phyloP scores from a whole-genome alignment of 2,329 filamentous ascomycete species.

The Tolypocladium sp. region DNA sequence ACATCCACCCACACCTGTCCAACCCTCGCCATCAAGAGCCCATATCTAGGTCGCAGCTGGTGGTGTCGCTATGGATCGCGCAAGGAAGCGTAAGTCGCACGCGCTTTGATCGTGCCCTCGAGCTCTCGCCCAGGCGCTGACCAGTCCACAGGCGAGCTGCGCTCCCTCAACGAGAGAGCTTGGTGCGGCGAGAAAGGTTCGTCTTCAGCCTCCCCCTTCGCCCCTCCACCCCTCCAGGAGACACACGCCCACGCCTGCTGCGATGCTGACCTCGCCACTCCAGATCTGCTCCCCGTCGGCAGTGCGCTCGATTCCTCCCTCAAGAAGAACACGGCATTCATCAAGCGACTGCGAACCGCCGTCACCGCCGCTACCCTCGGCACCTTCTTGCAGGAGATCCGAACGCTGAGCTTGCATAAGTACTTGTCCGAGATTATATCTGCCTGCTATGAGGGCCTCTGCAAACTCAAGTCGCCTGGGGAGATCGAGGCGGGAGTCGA shows the following conservation, averaged over 20 bases:
- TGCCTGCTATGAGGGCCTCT: conserved; percentile 89
- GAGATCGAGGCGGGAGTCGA: conserved; percentile 89
- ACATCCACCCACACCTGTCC: not conserved
- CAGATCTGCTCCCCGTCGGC: conserved; percentile 66
- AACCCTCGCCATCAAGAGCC: not conserved
- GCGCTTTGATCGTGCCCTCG: not conserved
- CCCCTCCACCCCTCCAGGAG: not conserved
- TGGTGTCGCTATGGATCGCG: conserved; percentile 49
- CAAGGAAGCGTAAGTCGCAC: conserved; percentile 47
- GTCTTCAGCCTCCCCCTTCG: conserved; percentile 9
- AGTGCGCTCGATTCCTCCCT: conserved; percentile 84
- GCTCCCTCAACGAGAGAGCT: conserved; percentile 74
- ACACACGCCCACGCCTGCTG: conserved; percentile 1
- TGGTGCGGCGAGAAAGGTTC: conserved; percentile 86
- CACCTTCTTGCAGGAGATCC: conserved; percentile 85
- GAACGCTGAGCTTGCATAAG: conserved; percentile 84
- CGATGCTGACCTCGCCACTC: conserved; percentile 7
- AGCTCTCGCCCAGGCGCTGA: conserved; percentile 6
- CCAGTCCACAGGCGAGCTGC: conserved; percentile 64
- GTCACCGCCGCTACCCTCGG: conserved; percentile 70
- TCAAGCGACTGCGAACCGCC: conserved; percentile 87
- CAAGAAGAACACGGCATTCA: conserved; percentile 98
- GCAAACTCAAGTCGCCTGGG: conserved; percentile 81
- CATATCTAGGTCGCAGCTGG: not conserved
- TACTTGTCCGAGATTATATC: conserved; percentile 96